phyloP scores from a whole-genome alignment of 176 grass and related monocot genomes.

The Rhynchospora tenuis region DNA sequence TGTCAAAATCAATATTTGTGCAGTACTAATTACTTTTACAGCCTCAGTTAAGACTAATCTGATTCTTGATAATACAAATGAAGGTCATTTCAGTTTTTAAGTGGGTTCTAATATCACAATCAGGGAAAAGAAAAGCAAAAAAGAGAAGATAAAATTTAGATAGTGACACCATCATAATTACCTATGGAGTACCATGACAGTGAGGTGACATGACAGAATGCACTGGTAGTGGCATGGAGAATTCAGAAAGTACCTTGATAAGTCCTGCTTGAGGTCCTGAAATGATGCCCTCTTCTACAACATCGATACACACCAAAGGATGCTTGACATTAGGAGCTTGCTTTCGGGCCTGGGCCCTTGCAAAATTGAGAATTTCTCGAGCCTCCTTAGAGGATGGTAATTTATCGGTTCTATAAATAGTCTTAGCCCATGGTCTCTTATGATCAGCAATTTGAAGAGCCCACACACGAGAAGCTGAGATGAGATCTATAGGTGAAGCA shows the following conservation, averaged over 20 bases:
- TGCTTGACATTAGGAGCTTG: constrained; percentile 45
- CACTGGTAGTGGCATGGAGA: not conserved
- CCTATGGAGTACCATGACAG: not conserved
- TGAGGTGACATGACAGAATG: not conserved
- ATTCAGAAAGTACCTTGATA: constrained; percentile 48
- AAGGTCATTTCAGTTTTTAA: not conserved
- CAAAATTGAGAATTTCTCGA: constrained; percentile 50
- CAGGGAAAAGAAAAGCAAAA: not conserved
- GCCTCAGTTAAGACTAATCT: not conserved
- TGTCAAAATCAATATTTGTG: not conserved
- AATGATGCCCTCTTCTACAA: constrained; percentile 80
- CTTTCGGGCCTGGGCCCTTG: constrained; percentile 55
- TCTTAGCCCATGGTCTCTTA: constrained; percentile 72
- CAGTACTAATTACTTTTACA: not conserved
- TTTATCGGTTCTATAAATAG: constrained; percentile 63
- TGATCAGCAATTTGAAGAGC: constrained; percentile 61
- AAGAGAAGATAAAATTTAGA: not conserved
- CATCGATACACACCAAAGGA: constrained; percentile 67
- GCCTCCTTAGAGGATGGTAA: constrained; percentile 44
- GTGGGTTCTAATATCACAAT: not conserved
- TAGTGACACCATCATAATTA: not conserved
- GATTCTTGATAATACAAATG: not conserved
- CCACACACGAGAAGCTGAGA: constrained; percentile 47
- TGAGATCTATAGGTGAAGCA: constrained; percentile 51
- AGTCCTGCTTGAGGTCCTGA: constrained; percentile 59